Conservation (phyloP, 805 yeast species). For the Hanseniaspora pseudoguilliermondii region DNA sequence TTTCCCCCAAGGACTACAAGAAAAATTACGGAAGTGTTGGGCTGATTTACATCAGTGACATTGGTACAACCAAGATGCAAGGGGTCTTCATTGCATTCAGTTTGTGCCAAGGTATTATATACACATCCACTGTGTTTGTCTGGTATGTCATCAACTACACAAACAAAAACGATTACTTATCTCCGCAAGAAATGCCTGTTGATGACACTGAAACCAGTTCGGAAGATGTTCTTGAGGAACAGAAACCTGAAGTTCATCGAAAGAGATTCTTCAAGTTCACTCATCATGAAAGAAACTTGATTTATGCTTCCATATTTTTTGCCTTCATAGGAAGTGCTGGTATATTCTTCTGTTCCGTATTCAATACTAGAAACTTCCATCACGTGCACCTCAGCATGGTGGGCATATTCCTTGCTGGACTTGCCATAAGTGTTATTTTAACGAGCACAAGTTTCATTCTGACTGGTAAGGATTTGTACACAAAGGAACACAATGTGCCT, state of each 20-base stretch:
- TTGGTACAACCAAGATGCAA: slow-evolving; percentile 77
- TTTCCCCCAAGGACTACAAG: neutral
- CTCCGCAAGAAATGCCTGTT: slow-evolving; percentile 31
- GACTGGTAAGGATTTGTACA: slow-evolving; percentile 34
- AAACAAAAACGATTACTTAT: neutral
- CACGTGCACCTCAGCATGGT: slow-evolving; percentile 55
- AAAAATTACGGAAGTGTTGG: slow-evolving; percentile 13
- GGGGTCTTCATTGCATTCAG: slow-evolving; percentile 73
- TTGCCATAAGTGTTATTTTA: slow-evolving; percentile 41
- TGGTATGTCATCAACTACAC: slow-evolving; percentile 32
- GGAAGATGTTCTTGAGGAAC: neutral
- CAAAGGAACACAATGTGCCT: slow-evolving; percentile 15
- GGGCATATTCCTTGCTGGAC: slow-evolving; percentile 53
- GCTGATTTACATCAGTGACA: slow-evolving; percentile 61
- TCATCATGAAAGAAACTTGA: slow-evolving; percentile 29
- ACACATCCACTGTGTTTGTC: slow-evolving; percentile 46
- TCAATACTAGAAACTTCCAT: slow-evolving; percentile 49
- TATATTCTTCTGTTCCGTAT: slow-evolving; percentile 58
- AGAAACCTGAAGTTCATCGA: slow-evolving; percentile 17
- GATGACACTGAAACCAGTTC: slow-evolving; percentile 4
- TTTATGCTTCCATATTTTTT: slow-evolving; percentile 31
- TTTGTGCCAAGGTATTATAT: slow-evolving; percentile 65
- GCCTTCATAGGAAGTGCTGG: slow-evolving; percentile 58
- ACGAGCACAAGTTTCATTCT: slow-evolving; percentile 34
- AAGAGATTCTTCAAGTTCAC: slow-evolving; percentile 26